These are phyloP conservation scores for Grosmannia serpens DNA, from an alignment of 2,329 filamentous ascomycete genomes.

Conservation along the genomic window DNA sequence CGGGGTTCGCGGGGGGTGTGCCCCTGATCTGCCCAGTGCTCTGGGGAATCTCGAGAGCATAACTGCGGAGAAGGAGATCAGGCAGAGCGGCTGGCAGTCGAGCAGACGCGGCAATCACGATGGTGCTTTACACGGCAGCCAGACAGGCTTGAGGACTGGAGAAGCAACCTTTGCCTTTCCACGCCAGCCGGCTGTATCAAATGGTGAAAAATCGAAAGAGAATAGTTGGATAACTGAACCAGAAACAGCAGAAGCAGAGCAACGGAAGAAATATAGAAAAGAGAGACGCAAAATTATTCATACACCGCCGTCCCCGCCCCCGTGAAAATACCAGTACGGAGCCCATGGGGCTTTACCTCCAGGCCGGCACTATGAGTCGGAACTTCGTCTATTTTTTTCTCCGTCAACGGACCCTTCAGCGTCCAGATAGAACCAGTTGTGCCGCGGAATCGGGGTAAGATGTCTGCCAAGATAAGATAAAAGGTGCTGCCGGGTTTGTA, in stretches of 20 bases:
- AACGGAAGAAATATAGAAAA: not conserved
- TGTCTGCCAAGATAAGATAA: slow-evolving; percentile 1
- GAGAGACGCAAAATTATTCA: not conserved
- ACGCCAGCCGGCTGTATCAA: not conserved
- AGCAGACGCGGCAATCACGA: not conserved
- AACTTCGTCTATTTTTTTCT: not conserved
- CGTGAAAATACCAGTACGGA: not conserved
- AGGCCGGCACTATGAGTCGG: not conserved
- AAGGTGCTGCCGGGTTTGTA: not conserved
- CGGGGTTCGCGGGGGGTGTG: slow-evolving; percentile 9
- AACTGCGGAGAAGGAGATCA: not conserved
- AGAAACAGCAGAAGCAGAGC: not conserved
- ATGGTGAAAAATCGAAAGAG: not conserved
- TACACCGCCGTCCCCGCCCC: not conserved
- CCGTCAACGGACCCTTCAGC: not conserved
- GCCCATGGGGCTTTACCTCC: not conserved
- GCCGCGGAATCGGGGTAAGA: not conserved
- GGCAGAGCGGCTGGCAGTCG: not conserved
- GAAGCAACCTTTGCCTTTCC: not conserved
- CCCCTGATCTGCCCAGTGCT: not conserved
- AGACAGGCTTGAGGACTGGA: not conserved
- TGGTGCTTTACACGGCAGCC: not conserved
- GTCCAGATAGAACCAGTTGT: not conserved
- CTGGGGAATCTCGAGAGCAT: slow-evolving; percentile 2
- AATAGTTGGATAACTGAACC: not conserved